Base-by-base conservation (phyloP, 495 filamentous ascomycete species). In the Corynascus novoguineensis region DNA sequence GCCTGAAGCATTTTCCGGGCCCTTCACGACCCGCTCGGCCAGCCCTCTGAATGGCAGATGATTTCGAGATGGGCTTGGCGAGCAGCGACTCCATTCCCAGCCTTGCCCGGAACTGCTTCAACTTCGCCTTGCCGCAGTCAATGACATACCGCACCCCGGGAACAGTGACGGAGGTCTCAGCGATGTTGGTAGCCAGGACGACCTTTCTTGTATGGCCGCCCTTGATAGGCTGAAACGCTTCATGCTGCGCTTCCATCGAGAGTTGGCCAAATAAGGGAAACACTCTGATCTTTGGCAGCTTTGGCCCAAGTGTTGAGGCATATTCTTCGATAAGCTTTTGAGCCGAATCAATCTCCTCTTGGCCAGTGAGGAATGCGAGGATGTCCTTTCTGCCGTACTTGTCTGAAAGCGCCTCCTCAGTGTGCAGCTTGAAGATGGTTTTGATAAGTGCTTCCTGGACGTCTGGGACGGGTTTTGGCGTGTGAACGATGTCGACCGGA, bases 81-180 rank as follows among this genome's bases (percentile, higher is more conserved):
- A 97, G 79, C 15, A 99, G 80, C 0, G 93, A 96, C 50, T 97
- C 93, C 62, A 99, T 81, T 9, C 89, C 91, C 0, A 97, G 79
- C 0, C 84, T 79, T 11, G 87, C 81, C 2, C 91, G 85, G 73
- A 92, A 97, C 57, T 96, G 87, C 68, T 96, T 97, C 49, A 92
- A 82, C 67, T 97, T 99, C 4, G 86, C 87, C 64, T 96, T 96
- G 24, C 95, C 95, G 63, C 88, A 87, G 67, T 99, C 95, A 28
- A 99, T 77, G 28, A 99, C 95, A 64, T 83, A 89, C 3, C 90
- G 83, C 4, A 99, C 90, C 2, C 95, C 95, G 8, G 92, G 85
- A 0, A 99, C 91, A 0, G 95, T 99, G 52, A 99, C 86, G 1
- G 95, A 99, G 0, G 95, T 97, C 65, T 99, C 95, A 22, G 95